Evolutionary conservation across 768 basidiomycete genomes (phyloP).

Genomic region (Amylocystis lapponica): DNA sequence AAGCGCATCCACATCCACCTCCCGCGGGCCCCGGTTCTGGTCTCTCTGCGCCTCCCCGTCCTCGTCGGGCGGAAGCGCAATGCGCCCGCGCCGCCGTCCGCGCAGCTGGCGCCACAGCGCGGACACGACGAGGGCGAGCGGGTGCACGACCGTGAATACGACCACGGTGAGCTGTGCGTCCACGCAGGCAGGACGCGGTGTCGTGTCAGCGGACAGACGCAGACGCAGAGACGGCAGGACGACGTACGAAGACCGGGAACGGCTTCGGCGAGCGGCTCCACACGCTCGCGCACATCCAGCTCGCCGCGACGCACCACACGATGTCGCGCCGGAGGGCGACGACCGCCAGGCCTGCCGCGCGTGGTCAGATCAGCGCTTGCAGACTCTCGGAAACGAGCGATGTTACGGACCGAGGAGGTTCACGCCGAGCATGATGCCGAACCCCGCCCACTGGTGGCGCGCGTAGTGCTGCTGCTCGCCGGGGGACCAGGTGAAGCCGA

Average conservation of each 20-base stretch:
- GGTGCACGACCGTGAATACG: conserved; percentile 61
- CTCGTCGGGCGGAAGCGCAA: conserved; percentile 40
- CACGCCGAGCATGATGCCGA: conserved; percentile 58
- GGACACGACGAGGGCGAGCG: conserved; percentile 47
- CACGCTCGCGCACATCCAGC: conserved; percentile 66
- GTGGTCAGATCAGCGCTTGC: neutral
- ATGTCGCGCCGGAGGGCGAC: conserved; percentile 56
- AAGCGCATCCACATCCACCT: conserved; percentile 14
- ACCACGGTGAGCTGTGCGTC: conserved; percentile 48
- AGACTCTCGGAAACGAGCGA: neutral
- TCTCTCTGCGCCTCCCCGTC: conserved; percentile 1
- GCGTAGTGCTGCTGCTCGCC: conserved; percentile 48
- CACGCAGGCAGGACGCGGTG: neutral
- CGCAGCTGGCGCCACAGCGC: conserved; percentile 28
- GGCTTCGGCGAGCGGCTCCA: conserved; percentile 61
- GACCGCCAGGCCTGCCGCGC: conserved; percentile 41
- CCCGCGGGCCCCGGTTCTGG: conserved; percentile 6
- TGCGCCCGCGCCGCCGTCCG: conserved; percentile 27
- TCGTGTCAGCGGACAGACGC: neutral
- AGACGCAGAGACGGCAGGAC: neutral
- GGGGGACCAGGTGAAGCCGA: conserved; percentile 57
- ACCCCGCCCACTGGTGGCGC: conserved; percentile 66
- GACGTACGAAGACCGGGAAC: conserved; percentile 54
- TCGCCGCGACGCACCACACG: conserved; percentile 70
- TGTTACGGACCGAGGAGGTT: conserved; percentile 36